Evolutionary conservation across 2,329 filamentous ascomycete species (phyloP).

Genomic region (Penicillium sp.): DNA sequence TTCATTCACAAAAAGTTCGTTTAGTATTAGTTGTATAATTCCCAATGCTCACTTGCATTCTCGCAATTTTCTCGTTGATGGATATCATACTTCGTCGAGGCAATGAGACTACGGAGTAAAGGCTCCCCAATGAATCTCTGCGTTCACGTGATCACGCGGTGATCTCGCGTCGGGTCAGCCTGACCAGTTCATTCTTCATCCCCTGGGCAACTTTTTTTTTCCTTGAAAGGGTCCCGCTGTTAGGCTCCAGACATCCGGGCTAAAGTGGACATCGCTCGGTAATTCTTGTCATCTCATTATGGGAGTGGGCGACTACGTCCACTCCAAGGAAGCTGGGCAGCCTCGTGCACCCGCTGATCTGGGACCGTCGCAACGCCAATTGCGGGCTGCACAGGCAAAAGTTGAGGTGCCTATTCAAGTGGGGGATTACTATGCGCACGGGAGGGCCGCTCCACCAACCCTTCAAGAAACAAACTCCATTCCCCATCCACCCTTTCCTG

Average conservation of each 20-base stretch:
- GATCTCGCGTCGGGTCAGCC: constrained; percentile 23
- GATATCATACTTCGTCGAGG: too few relatives aligned
- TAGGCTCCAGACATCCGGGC: not conserved
- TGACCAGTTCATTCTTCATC: not conserved
- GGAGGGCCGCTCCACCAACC: constrained; percentile 10
- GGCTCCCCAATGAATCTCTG: not conserved
- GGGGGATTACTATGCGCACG: constrained; percentile 21
- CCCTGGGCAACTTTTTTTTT: not conserved
- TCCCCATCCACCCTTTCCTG: constrained; percentile 15
- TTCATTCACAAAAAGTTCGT: too few relatives aligned
- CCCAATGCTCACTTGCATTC: too few relatives aligned
- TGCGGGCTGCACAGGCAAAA: constrained; percentile 36
- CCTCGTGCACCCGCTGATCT: constrained; percentile 26
- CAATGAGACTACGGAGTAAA: too few relatives aligned
- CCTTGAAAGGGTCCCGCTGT: not conserved
- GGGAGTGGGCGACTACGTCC: constrained; percentile 45
- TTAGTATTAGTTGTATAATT: too few relatives aligned
- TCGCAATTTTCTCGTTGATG: too few relatives aligned
- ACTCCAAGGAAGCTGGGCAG: constrained; percentile 37
- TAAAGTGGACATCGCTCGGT: not conserved
- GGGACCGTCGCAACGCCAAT: constrained; percentile 29
- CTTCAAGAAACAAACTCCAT: constrained; percentile 18
- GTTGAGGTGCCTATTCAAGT: constrained; percentile 34
- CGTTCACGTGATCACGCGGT: constrained; percentile 32
- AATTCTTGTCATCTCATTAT: constrained; percentile 23